phyloP scores from a whole-genome alignment of 2,329 filamentous ascomycete genomes.

The Penicillium sp. region DNA sequence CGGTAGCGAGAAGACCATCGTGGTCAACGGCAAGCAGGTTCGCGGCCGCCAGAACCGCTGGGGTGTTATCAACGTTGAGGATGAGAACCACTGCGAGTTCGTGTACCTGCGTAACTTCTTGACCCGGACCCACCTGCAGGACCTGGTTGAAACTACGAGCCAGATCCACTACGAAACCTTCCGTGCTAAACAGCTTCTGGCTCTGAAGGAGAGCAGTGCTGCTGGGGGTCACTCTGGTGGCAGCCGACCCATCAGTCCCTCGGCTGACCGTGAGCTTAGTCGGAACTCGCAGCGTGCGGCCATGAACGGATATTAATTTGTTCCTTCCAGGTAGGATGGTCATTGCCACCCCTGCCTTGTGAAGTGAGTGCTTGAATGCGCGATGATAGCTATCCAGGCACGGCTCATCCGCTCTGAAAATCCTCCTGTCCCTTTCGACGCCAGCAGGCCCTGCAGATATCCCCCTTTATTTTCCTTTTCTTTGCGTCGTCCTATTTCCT shows the following conservation, averaged over 20 bases:
- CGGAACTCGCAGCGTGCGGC: slow-evolving; percentile 94
- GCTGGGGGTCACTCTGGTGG: slow-evolving; percentile 62
- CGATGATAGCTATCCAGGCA: slow-evolving; percentile 14
- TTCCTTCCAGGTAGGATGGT: slow-evolving; percentile 6
- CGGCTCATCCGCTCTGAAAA: slow-evolving; percentile 21
- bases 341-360: slow-evolving; percentile 15
- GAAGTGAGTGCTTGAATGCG: slow-evolving; percentile 19
- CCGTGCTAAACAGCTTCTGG: slow-evolving; percentile 97
- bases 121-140: slow-evolving; percentile 94
- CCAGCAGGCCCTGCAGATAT: slow-evolving; percentile 37
- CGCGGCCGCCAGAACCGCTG: slow-evolving; percentile 97
- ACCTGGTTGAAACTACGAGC: slow-evolving; percentile 97
- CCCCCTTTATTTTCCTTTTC: slow-evolving; percentile 33
- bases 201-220: slow-evolving; percentile 95
- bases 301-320: slow-evolving; percentile 89
- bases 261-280: slow-evolving; percentile 92
- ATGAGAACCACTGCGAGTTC: slow-evolving; percentile 99
- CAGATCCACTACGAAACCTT: slow-evolving; percentile 99
- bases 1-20: slow-evolving; percentile 95
- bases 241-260: slow-evolving; percentile 89
- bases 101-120: slow-evolving; percentile 98
- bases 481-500: slow-evolving; percentile 21
- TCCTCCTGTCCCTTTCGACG: slow-evolving; percentile 26
- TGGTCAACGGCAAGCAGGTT: slow-evolving; percentile 95
- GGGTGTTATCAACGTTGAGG: slow-evolving; percentile 99